These are phyloP conservation scores for Westerdykella aurantiaca DNA, from an alignment of 2,329 filamentous ascomycete species.

Conservation along the genomic window DNA sequence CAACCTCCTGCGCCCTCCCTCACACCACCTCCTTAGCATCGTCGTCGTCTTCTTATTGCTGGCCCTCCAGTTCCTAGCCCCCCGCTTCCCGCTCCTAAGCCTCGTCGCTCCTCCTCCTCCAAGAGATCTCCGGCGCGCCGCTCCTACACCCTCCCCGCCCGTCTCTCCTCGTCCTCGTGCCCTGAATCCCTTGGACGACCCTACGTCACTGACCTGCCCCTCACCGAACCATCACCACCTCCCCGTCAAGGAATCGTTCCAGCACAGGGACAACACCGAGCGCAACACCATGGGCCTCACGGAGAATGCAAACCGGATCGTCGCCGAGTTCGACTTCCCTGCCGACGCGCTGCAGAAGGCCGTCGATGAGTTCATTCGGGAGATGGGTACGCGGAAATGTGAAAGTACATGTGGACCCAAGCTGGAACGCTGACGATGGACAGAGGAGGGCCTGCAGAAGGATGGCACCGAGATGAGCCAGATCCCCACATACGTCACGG, in stretches of 20 bases:
- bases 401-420: conserved; percentile 3
- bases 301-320: conserved; percentile 72
- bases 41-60: conserved; percentile 32
- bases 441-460: conserved; percentile 74
- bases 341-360: conserved; percentile 71
- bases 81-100: conserved; percentile 29
- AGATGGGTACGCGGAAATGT: conserved; percentile 59
- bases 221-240: conserved; percentile 18
- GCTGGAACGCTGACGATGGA: conserved; percentile 12
- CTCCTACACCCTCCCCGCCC: background rate
- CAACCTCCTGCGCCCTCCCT: conserved; percentile 9
- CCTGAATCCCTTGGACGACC: conserved; percentile 10
- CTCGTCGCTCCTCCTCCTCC: conserved; percentile 14
- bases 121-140: conserved; percentile 8
- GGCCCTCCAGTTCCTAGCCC: conserved; percentile 31
- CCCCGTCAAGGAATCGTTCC: conserved; percentile 31
- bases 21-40: conserved; percentile 22
- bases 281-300: conserved; percentile 48
- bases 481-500: conserved; percentile 95
- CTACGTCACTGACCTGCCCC: conserved; percentile 20
- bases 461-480: conserved; percentile 82
- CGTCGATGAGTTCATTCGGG: conserved; percentile 76
- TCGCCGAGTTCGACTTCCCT: conserved; percentile 78
- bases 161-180: conserved; percentile 3
- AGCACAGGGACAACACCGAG: conserved; percentile 23